Evolutionary conservation across 768 basidiomycete species (phyloP), one percentile per base, ranked within the genome.

Genomic region (Epithele typhae): DNA sequence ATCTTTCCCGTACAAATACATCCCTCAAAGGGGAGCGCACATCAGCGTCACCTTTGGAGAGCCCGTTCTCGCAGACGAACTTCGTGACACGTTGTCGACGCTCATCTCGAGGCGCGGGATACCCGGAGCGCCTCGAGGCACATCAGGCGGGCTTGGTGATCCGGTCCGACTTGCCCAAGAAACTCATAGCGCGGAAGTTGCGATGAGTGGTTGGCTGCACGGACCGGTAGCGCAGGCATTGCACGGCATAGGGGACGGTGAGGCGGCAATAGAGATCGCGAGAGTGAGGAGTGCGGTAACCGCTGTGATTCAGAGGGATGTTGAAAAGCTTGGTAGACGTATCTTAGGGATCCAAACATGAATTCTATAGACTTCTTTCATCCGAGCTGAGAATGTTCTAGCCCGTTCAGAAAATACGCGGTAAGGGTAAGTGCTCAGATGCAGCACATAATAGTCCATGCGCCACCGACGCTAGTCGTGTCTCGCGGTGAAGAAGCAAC

Each of bases 41-140:
- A 72, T 96, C 27, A 80, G 79, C 55, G 75, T 97, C 43, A 83
- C 87, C 0, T 86, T 95, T 57, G 94, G 93, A 18, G 67, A 79
- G 33, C 91, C 92, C 1, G 68, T 94, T 39, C 71, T 77, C 19
- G 48, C 68, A 0, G 63, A 68, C 24, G 64, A 67, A 32, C 59
- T 80, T 35, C 45, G 48, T 22, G 52, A 33, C 36, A 56, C 62
- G 17, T 51, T 66, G 7, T 19, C 18, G 6, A 34, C 36, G 14
- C 42, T 49, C 38, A 33, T 54, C 23, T 43, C 24, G 8, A 41
- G 45, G 5, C 15, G 40, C 4, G 32, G 33, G 3, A 25, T 46
- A 7, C 54, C 52, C 3, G 44, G 38, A 4, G 40, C 40, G 17
- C 34, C 47, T 3, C 41, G 7, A 4, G 41, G 48, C 44, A 22